Evolutionary conservation across 371 early-diverging fungal species (phyloP).

Genomic region (Actinomortierella wolfii): DNA sequence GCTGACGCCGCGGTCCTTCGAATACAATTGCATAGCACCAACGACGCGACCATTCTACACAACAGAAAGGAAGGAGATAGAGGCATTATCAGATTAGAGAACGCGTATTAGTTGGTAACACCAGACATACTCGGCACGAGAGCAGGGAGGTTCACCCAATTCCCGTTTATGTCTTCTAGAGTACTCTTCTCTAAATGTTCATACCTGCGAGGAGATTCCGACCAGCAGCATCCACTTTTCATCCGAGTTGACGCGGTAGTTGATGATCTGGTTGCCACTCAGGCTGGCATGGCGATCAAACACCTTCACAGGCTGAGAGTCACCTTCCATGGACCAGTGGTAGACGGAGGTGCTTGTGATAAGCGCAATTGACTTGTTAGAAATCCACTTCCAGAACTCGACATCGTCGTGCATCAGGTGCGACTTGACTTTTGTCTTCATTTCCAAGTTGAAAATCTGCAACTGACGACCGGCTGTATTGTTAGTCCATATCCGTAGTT

Average conservation of each 20-base stretch:
- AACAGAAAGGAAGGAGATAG: background rate
- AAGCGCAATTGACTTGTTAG: slow-evolving; percentile 84
- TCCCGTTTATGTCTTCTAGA: slow-evolving; percentile 1
- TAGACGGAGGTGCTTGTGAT: slow-evolving; percentile 90
- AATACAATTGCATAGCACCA: slow-evolving; percentile 96
- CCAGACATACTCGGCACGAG: too few species aligned
- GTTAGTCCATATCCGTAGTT: too few species aligned
- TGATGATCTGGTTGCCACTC: slow-evolving; percentile 91
- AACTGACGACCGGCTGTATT: slow-evolving; percentile 82
- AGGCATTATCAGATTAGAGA: background rate
- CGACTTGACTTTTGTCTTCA: slow-evolving; percentile 94
- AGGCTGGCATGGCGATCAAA: slow-evolving; percentile 92
- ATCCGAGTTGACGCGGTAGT: slow-evolving; percentile 87
- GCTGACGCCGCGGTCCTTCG: slow-evolving; percentile 89
- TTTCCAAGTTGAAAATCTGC: slow-evolving; percentile 96
- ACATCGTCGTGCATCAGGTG: slow-evolving; percentile 93
- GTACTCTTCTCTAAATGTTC: too few species aligned
- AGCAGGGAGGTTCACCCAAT: too few species aligned
- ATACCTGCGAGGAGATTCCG: slow-evolving; percentile 88
- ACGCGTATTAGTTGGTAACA: too few species aligned
- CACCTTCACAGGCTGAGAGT: slow-evolving; percentile 82
- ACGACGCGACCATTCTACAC: slow-evolving; percentile 82
- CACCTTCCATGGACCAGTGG: slow-evolving; percentile 97
- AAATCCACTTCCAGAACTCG: slow-evolving; percentile 97
- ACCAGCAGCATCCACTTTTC: slow-evolving; percentile 94